phyloP scores from a whole-genome alignment of 805 yeast genomes.

The Metschnikowia reukaufii region DNA sequence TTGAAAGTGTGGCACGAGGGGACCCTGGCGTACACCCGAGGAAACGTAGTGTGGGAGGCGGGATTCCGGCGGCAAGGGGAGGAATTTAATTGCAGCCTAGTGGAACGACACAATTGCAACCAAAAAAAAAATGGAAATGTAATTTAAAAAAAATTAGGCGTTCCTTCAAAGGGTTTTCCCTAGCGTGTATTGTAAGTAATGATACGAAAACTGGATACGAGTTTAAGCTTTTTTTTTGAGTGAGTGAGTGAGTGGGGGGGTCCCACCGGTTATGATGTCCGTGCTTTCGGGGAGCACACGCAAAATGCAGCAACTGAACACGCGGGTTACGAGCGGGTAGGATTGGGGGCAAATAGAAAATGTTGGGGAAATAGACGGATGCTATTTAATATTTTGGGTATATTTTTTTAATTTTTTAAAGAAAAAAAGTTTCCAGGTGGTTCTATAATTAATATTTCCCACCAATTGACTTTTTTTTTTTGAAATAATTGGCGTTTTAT shows the following conservation, averaged over 20 bases:
- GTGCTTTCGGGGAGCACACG: neutral
- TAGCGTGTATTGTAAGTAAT: neutral
- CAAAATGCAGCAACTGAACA: neutral
- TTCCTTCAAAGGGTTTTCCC: neutral
- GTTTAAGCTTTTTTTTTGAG: neutral
- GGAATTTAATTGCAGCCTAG: no score
- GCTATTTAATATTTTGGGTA: neutral
- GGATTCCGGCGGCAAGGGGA: neutral
- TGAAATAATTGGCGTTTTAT: no score
- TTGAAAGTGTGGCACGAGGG: neutral
- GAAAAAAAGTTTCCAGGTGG: no score
- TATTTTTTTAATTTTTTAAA: no score
- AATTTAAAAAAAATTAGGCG: neutral
- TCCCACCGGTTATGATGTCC: neutral
- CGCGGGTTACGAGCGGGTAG: neutral
- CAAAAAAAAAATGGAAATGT: neutral
- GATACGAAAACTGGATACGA: neutral
- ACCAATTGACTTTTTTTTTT: no score
- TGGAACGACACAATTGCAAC: no score
- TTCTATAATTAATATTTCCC: no score
- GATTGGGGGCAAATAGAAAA: neutral
- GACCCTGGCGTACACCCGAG: neutral
- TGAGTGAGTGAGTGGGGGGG: neutral
- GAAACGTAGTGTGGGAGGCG: neutral
- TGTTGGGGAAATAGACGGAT: neutral